These are phyloP conservation scores for Trametes sp. DNA, from an alignment of 1,284 basidiomycete genomes.

Conservation along the genomic window DNA sequence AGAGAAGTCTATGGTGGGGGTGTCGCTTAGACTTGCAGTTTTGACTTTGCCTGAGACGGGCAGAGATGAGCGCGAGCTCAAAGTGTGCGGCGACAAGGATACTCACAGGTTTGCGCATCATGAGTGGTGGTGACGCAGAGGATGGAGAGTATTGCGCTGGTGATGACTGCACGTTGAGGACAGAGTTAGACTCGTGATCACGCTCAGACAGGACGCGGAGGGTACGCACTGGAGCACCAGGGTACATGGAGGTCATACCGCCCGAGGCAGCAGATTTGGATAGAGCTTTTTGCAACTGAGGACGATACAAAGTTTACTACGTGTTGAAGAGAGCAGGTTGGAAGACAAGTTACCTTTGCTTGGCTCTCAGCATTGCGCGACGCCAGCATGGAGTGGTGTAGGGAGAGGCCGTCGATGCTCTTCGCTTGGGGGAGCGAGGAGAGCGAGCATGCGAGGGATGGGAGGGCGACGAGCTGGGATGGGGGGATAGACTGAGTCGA, in stretches of 20 bases:
- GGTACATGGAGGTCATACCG: slow-evolving; percentile 31
- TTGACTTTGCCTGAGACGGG: slow-evolving; percentile 37
- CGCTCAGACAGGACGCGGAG: slow-evolving; percentile 7
- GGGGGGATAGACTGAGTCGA: slow-evolving; percentile 36
- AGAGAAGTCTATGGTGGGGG: slow-evolving; percentile 27
- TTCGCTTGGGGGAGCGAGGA: slow-evolving; percentile 74
- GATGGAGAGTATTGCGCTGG: slow-evolving; percentile 36
- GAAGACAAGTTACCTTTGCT: slow-evolving; percentile 63
- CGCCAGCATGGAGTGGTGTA: slow-evolving; percentile 74
- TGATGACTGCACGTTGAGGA: slow-evolving; percentile 16
- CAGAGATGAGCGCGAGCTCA: slow-evolving; percentile 7
- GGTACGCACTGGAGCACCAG: slow-evolving; percentile 31
- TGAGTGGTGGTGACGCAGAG: slow-evolving; percentile 41
- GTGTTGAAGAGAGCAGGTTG: background rate
- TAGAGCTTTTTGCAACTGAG: slow-evolving; percentile 42
- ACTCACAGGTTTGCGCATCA: slow-evolving; percentile 48
- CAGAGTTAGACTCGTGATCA: slow-evolving; percentile 13
- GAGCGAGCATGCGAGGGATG: slow-evolving; percentile 70
- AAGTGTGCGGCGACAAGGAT: background rate
- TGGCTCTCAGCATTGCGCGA: slow-evolving; percentile 72
- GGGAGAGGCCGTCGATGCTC: slow-evolving; percentile 64
- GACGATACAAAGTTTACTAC: slow-evolving; percentile 26
- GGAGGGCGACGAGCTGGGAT: slow-evolving; percentile 69
- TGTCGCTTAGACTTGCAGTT: slow-evolving; percentile 36
- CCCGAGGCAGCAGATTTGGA: slow-evolving; percentile 37